Percentiles rank a stretch among this genome's conserved stretches.
Conservation (phyloP, 176 grass and related monocot species). For the Hordeum vulgare region DNA sequence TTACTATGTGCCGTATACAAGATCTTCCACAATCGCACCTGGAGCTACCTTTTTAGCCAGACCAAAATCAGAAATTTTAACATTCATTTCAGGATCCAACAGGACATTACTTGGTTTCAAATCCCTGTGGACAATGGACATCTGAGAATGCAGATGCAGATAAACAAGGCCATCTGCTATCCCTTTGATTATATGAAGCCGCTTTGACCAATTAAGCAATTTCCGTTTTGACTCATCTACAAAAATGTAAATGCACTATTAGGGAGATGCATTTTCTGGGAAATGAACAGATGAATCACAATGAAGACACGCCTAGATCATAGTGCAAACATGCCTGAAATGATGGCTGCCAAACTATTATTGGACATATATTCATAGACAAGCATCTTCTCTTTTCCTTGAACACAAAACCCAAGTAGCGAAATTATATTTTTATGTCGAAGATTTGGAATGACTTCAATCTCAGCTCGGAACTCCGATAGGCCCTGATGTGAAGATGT, state of each 20-base stretch:
- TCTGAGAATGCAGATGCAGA: conserved; percentile 24
- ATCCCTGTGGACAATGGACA: conserved; percentile 35
- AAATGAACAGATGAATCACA: neutral
- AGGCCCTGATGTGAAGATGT: conserved; percentile 15
- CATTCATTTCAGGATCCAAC: conserved; percentile 34
- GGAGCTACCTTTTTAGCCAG: conserved; percentile 22
- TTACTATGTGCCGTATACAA: conserved; percentile 29
- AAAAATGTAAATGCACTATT: neutral
- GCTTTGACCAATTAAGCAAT: conserved; percentile 21
- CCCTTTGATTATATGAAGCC: conserved; percentile 33
- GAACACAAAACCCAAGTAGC: conserved; percentile 31
- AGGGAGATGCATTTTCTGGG: neutral
- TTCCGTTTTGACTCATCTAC: neutral
- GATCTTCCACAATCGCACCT: neutral
- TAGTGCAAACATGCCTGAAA: neutral
- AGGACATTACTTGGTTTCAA: conserved; percentile 40
- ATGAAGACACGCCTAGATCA: neutral
- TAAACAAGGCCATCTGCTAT: conserved; percentile 32
- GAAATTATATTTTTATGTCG: conserved; percentile 30
- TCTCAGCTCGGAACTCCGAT: conserved; percentile 26
- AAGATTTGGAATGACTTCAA: conserved; percentile 24
- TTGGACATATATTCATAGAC: conserved; percentile 43
- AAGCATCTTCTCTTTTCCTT: conserved; percentile 24
- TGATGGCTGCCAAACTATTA: conserved; percentile 10
- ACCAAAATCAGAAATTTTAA: conserved; percentile 46